Percentiles rank a stretch among this genome's conserved stretches.
These are phyloP conservation scores for Tricholoma matsutake DNA, from an alignment of 768 basidiomycete species.

Conservation along the genomic window DNA sequence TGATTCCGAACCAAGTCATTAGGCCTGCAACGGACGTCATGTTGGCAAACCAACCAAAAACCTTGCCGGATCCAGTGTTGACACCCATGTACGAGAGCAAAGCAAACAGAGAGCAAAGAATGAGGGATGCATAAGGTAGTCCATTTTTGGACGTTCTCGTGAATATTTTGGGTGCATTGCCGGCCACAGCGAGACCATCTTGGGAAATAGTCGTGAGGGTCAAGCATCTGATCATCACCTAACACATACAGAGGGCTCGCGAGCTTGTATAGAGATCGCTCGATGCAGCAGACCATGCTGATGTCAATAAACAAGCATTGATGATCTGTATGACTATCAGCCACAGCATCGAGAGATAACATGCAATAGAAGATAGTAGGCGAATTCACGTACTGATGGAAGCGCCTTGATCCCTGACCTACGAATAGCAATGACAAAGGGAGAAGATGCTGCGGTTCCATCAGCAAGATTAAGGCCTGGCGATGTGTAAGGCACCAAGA, in stretches of 20 bases:
- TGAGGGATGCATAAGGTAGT: conserved; percentile 71
- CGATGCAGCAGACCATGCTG: conserved; percentile 90
- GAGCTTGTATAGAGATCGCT: conserved; percentile 90
- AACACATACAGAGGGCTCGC: conserved; percentile 70
- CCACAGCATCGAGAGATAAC: neutral
- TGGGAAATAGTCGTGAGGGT: neutral
- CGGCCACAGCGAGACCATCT: conserved; percentile 79
- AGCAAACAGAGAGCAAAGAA: conserved; percentile 66
- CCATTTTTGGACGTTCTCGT: conserved; percentile 64
- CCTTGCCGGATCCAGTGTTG: conserved; percentile 58
- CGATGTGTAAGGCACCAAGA: conserved; percentile 77
- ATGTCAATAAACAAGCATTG: conserved; percentile 80
- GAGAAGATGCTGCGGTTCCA: conserved; percentile 70
- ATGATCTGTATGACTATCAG: conserved; percentile 48
- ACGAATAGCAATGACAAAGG: conserved; percentile 89
- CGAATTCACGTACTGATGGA: conserved; percentile 57
- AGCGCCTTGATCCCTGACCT: conserved; percentile 83
- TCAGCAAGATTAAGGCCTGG: conserved; percentile 45
- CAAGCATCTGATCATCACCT: neutral
- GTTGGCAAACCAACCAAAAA: conserved; percentile 80
- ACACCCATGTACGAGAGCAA: conserved; percentile 82
- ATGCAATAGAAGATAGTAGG: neutral
- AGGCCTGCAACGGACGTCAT: conserved; percentile 70
- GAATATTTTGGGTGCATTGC: conserved; percentile 85
- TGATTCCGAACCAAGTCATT: conserved; percentile 81